A percentile compares a stretch with the other conserved stretches of the same genome.
These are phyloP conservation scores for Colletotrichum orbiculare DNA, from an alignment of 2,329 filamentous ascomycete species.

Conservation along the genomic window DNA sequence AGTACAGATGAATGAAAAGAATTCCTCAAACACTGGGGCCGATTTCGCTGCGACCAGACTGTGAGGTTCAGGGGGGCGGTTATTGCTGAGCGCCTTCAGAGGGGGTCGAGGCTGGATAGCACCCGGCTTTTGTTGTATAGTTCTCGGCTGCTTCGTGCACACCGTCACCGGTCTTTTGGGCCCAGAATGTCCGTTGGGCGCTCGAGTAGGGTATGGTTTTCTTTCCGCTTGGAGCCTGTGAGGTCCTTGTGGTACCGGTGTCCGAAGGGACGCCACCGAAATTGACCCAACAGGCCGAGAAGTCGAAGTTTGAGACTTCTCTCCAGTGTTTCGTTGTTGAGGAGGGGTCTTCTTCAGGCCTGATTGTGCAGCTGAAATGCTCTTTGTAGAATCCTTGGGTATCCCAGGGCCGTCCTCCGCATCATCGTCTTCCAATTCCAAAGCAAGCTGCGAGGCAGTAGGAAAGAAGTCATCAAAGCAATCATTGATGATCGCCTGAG, in stretches of 20 bases:
- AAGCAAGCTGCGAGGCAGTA: slow-evolving; percentile 65
- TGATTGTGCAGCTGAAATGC: neutral
- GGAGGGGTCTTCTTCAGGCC: neutral
- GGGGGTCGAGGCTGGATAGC: too few species aligned
- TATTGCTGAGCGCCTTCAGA: slow-evolving; percentile 1
- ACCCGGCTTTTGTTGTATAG: neutral
- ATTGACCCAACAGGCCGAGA: too few species aligned
- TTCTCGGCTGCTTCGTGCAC: too few species aligned
- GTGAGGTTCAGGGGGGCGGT: neutral
- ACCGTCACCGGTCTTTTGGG: neutral
- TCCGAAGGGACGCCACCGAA: too few species aligned
- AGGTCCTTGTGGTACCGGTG: too few species aligned
- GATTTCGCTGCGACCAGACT: neutral
- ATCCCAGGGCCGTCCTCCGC: neutral
- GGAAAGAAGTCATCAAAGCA: slow-evolving; percentile 66
- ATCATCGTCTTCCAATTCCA: slow-evolving; percentile 56
- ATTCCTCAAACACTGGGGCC: neutral
- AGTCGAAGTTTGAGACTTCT: too few species aligned
- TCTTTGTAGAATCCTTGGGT: too few species aligned
- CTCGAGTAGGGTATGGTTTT: too few species aligned
- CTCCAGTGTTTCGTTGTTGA: too few species aligned
- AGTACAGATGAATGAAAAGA: slow-evolving; percentile 52
- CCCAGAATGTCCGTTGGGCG: too few species aligned
- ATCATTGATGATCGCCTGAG: slow-evolving; percentile 62
- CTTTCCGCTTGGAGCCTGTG: too few species aligned